Conservation (phyloP, 2,329 filamentous ascomycete genomes). For the Aspergillus ochraceus region DNA sequence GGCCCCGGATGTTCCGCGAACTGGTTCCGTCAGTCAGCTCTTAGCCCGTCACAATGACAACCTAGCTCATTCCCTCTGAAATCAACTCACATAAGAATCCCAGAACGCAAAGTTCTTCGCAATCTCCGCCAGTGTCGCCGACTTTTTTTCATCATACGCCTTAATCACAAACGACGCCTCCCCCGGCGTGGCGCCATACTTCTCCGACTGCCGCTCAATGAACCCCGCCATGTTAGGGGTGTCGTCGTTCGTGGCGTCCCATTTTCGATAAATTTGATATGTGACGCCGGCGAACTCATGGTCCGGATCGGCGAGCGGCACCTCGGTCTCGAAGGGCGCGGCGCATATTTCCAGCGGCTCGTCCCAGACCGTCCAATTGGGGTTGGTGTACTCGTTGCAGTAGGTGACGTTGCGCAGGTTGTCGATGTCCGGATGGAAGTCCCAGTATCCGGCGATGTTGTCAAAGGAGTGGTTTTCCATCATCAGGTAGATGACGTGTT, state of each 20-base stretch:
- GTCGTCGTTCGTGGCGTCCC: constrained; percentile 35
- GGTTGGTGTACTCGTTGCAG: constrained; percentile 42
- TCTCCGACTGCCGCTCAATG: constrained; percentile 40
- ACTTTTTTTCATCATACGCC: constrained; percentile 37
- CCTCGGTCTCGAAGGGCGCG: constrained; percentile 35
- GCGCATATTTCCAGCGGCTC: constrained; percentile 39
- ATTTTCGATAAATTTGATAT: constrained; percentile 42
- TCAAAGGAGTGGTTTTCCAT: constrained; percentile 44
- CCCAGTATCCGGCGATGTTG: constrained; percentile 43
- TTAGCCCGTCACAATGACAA: not conserved
- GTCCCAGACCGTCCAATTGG: constrained; percentile 39
- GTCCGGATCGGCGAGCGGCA: constrained; percentile 37
- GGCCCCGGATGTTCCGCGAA: constrained; percentile 41
- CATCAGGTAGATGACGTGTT: constrained; percentile 39
- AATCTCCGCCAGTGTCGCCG: constrained; percentile 34
- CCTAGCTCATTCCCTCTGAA: too few species aligned
- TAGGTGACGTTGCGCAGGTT: constrained; percentile 32
- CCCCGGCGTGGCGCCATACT: constrained; percentile 36
- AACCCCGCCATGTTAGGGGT: constrained; percentile 41
- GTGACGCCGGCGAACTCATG: constrained; percentile 33
- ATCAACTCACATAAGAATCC: constrained; percentile 33
- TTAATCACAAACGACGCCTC: constrained; percentile 40
- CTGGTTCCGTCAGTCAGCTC: constrained; percentile 15
- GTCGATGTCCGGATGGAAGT: constrained; percentile 39
- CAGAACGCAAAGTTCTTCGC: constrained; percentile 41